Evolutionary conservation across 2,329 filamentous ascomycete genomes (phyloP).

Genomic region (Penicillium concentricum): DNA sequence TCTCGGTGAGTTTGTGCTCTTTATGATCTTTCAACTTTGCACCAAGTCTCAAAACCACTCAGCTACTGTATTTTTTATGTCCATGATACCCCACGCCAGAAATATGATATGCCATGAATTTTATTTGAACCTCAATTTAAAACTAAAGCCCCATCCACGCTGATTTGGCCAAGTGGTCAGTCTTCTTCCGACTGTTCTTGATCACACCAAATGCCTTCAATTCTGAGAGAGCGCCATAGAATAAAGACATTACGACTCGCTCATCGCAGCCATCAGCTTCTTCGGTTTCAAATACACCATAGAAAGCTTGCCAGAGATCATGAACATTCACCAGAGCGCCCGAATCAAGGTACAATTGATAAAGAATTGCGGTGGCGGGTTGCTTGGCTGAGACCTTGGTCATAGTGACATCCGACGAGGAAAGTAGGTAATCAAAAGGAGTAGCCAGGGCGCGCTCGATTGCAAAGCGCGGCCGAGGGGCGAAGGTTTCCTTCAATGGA

Average conservation of each 20-base stretch:
- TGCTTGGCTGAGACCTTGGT: constrained; percentile 51
- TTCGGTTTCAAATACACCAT: constrained; percentile 49
- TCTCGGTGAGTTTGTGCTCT: background rate
- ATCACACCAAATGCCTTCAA: constrained; percentile 82
- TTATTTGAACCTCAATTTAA: constrained; percentile 1
- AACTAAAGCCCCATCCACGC: constrained; percentile 65
- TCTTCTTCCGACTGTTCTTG: constrained; percentile 85
- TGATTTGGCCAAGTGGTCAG: constrained; percentile 85
- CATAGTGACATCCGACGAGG: constrained; percentile 39
- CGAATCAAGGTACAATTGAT: constrained; percentile 63
- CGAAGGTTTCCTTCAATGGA: constrained; percentile 58
- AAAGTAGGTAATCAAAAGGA: constrained; percentile 62
- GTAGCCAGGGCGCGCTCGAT: constrained; percentile 59
- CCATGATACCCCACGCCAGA: constrained; percentile 33
- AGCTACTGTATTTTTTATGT: constrained; percentile 15
- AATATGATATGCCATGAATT: constrained; percentile 14
- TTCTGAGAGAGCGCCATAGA: constrained; percentile 84
- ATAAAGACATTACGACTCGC: constrained; percentile 61
- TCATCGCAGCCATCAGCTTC: constrained; percentile 33
- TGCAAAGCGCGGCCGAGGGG: constrained; percentile 57
- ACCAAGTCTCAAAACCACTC: background rate
- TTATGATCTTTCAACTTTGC: background rate
- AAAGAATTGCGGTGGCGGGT: constrained; percentile 59
- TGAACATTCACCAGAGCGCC: constrained; percentile 60
- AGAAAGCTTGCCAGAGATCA: constrained; percentile 63